Evolutionary conservation across 345 rosid species (phyloP), one percentile per base, ranked within the genome.

Genomic region (Citrus sinensis): DNA sequence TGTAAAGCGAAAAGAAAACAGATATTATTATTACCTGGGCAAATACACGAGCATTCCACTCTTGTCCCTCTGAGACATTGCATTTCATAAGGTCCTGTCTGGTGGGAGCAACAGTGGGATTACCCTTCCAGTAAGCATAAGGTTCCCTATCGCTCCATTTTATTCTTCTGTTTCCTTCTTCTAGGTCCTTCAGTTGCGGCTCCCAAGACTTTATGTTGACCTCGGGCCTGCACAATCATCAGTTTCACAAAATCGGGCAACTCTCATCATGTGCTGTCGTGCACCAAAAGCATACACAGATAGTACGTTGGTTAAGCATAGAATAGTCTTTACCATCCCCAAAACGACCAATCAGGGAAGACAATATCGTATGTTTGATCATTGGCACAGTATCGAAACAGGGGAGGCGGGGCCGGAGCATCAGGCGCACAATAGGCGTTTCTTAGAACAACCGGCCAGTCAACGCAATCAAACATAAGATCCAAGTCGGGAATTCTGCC

Each of bases 341-440:
- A 94, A 66, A 88, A 93, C 39, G 98, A 87, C 98, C 98, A 94
- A 77, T 94, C 98, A 0, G 98, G 98, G 67, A 94, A 94, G n/a
- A 93, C 90, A 13, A 94, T 78, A 42, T 87, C 93, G 9, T 89
- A 82, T 7, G 92, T 78, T 37, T 85, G 86, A 46, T 84, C 78
- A 64, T 89, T 82, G n/a, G 86, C 88, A 75, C 95, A 94, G 70
- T 92, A 94, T 66, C 94, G 89, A 68, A 94, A 94, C 85, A 93
- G 40, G 0, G 94, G 89, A 1, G 95, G 95, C 0, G 98, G 92
- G 32, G 65, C 11, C 17, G 86, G 70, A 2, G 88, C 78, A 35
- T 83, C 86, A 55, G 86, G 88, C 20, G 91, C 91, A 59, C 74
- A 11, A 9, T 67, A 79, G 5, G 81, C 60, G 2, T 49, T 54